Percentiles rank a stretch among this genome's conserved stretches.
phyloP scores from a whole-genome alignment of 768 basidiomycete species.

The Pleurotus tuber-regium region DNA sequence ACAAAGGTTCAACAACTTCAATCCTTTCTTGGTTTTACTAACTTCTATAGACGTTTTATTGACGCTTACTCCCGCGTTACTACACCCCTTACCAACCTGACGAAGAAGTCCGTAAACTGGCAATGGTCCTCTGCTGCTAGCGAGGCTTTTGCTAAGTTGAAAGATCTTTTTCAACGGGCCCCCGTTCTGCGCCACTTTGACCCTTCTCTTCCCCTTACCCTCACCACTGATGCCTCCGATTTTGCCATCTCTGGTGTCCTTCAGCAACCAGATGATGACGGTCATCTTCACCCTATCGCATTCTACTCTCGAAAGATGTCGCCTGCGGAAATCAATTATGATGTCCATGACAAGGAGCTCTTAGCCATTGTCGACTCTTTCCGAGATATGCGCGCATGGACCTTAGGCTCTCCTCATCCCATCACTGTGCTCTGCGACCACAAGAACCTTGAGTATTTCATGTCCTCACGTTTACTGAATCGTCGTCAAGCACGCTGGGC shows the following conservation, averaged over 20 bases:
- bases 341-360: slow-evolving; percentile 49
- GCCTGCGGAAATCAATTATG: slow-evolving; percentile 41
- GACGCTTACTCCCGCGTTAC: slow-evolving; percentile 26
- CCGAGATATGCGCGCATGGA: slow-evolving; percentile 28
- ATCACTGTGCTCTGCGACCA: slow-evolving; percentile 29
- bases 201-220: slow-evolving; percentile 20
- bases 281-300: slow-evolving; percentile 33
- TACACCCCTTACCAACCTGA: slow-evolving; percentile 27
- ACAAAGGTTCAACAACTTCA: slow-evolving; percentile 23
- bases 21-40: slow-evolving; percentile 34
- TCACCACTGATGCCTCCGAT: slow-evolving; percentile 29
- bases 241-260: slow-evolving; percentile 27
- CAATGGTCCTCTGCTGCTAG: slow-evolving; percentile 14
- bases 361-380: slow-evolving; percentile 41
- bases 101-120: slow-evolving; percentile 18
- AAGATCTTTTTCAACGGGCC: slow-evolving; percentile 14
- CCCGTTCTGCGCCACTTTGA: slow-evolving; percentile 22
- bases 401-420: slow-evolving; percentile 22
- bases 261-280: slow-evolving; percentile 19
- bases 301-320: slow-evolving; percentile 31
- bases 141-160: slow-evolving; percentile 24
- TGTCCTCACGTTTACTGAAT: slow-evolving; percentile 34
- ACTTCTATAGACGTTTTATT: slow-evolving; percentile 39
- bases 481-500: slow-evolving; percentile 46
- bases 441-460: slow-evolving; percentile 45